phyloP scores from a whole-genome alignment of 2,329 filamentous ascomycete genomes.

The Calycina herbarum region DNA sequence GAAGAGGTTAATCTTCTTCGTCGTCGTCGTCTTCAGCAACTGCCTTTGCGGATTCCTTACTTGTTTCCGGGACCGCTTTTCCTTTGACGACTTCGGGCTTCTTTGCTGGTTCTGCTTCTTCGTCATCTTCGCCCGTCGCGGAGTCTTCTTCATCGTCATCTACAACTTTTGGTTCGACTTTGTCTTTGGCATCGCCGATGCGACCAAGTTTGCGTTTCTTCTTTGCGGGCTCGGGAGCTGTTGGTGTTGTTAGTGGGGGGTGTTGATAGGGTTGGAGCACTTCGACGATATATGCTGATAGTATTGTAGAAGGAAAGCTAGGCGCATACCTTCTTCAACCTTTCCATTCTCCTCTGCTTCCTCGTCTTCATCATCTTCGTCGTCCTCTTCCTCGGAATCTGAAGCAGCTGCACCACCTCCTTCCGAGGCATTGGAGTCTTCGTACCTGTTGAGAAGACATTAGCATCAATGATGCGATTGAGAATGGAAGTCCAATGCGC shows the following conservation, averaged over 20 bases:
- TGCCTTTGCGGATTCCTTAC: conserved; percentile 11
- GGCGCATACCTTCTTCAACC: conserved; percentile 25
- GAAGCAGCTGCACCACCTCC: conserved; percentile 35
- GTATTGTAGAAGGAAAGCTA: neutral
- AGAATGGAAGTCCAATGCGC: neutral
- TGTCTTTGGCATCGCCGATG: conserved; percentile 13
- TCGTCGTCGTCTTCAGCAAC: conserved; percentile 18
- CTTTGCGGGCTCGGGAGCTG: conserved; percentile 27
- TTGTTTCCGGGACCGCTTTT: conserved; percentile 9
- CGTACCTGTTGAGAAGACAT: conserved; percentile 28
- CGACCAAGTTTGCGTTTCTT: conserved; percentile 30
- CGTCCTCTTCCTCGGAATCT: conserved; percentile 41
- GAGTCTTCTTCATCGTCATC: conserved; percentile 20
- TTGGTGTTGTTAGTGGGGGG: conserved; percentile 14
- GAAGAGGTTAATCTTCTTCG: conserved; percentile 12
- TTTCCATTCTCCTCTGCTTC: conserved; percentile 27
- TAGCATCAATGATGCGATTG: conserved; percentile 17
- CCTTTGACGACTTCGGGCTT: conserved; percentile 12
- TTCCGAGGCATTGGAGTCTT: conserved; percentile 36
- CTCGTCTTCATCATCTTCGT: conserved; percentile 28
- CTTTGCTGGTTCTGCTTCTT: conserved; percentile 19
- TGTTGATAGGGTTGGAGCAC: neutral
- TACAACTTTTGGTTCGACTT: conserved; percentile 16
- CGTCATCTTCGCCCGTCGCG: conserved; percentile 15
- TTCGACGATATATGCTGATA: neutral